These are phyloP conservation scores for Aleurites moluccanus DNA, from an alignment of 441 rosid species.

Conservation along the genomic window DNA sequence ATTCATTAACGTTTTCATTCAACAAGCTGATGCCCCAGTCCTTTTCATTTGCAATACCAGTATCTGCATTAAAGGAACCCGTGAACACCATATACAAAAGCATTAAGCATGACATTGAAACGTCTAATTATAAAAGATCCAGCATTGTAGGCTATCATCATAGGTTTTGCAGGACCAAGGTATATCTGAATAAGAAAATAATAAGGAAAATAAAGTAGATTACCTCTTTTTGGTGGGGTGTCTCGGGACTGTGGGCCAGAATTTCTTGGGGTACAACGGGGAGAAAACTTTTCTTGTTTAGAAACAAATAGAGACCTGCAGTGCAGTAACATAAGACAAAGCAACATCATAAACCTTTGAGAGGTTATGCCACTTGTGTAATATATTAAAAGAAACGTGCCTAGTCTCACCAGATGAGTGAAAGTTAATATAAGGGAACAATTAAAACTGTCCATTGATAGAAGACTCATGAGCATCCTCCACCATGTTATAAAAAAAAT, in stretches of 20 bases:
- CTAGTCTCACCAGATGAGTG: too few species aligned
- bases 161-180: not conserved
- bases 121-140: not conserved
- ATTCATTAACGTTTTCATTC: constrained; percentile 77
- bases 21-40: constrained; percentile 93
- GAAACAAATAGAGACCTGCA: constrained; percentile 62
- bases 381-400: not conserved
- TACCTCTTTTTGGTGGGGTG: constrained; percentile 96
- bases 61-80: constrained; percentile 51
- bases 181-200: not conserved
- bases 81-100: not conserved
- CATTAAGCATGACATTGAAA: constrained; percentile 12
- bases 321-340: constrained; percentile 18
- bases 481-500: not conserved
- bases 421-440: not conserved
- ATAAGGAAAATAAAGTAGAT: not conserved
- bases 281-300: constrained; percentile 84
- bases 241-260: constrained; percentile 93
- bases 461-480: not conserved
- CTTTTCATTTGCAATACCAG: constrained; percentile 97
- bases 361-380: not conserved
- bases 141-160: not conserved
- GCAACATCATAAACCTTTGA: not conserved
- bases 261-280: constrained; percentile 79
- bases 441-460: not conserved